Conservation (phyloP, 495 filamentous ascomycete genomes). For the Penicillium longicatenatum region DNA sequence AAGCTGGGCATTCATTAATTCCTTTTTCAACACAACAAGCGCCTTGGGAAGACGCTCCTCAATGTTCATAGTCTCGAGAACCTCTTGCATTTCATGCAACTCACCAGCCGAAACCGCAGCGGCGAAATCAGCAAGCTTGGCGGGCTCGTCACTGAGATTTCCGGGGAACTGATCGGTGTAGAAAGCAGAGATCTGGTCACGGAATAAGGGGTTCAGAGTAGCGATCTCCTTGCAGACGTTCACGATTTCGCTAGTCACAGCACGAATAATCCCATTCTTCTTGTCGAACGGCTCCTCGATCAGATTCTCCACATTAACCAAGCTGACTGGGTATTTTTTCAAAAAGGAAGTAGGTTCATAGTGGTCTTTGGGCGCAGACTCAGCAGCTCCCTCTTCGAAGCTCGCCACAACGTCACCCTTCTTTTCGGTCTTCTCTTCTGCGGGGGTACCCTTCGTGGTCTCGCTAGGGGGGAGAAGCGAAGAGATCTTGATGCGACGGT, state of each 20-base stretch:
- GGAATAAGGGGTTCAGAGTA: slow-evolving; percentile 88
- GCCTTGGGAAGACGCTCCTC: slow-evolving; percentile 90
- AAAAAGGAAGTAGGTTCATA: slow-evolving; percentile 93
- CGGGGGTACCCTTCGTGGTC: slow-evolving; percentile 36
- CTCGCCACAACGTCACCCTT: slow-evolving; percentile 95
- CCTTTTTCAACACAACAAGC: slow-evolving; percentile 90
- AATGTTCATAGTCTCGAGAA: slow-evolving; percentile 84
- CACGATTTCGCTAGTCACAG: slow-evolving; percentile 94
- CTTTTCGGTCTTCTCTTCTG: slow-evolving; percentile 67
- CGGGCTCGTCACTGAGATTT: slow-evolving; percentile 92
- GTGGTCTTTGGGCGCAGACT: slow-evolving; percentile 51
- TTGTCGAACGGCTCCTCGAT: slow-evolving; percentile 85
- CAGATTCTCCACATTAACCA: slow-evolving; percentile 94
- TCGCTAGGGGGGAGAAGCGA: slow-evolving; percentile 69
- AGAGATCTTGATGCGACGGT: slow-evolving; percentile 90
- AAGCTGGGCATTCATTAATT: slow-evolving; percentile 95
- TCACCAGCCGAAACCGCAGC: slow-evolving; percentile 93
- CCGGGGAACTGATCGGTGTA: slow-evolving; percentile 92
- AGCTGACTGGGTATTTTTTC: slow-evolving; percentile 82
- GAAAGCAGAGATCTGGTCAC: slow-evolving; percentile 96
- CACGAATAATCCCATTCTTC: slow-evolving; percentile 81
- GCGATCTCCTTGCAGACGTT: slow-evolving; percentile 98
- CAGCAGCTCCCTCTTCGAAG: slow-evolving; percentile 75
- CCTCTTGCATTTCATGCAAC: slow-evolving; percentile 87
- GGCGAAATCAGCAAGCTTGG: slow-evolving; percentile 94